A percentile compares a stretch with the other conserved stretches of the same genome.
Evolutionary conservation across 371 early-diverging fungal species (phyloP).

Genomic region (Saksenaea vasiformis): DNA sequence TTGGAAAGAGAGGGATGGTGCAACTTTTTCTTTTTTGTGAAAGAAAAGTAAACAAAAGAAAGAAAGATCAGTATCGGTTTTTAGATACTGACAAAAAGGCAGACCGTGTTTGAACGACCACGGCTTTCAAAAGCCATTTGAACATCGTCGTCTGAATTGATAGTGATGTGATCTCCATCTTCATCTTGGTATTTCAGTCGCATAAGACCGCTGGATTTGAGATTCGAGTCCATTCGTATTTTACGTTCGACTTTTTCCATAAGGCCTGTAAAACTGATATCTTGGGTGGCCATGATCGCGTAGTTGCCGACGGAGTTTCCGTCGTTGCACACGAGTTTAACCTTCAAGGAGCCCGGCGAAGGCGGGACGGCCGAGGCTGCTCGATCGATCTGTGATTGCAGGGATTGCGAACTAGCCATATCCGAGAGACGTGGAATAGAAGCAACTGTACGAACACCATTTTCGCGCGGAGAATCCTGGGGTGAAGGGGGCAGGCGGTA

Average conservation of each 20-base stretch:
- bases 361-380: conserved; percentile 17
- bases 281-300: conserved; percentile 75
- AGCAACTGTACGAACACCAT: conserved; percentile 29
- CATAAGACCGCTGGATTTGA: conserved; percentile 43
- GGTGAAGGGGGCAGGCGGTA: conserved; percentile 27
- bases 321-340: conserved; percentile 83
- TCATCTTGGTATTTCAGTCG: conserved; percentile 88
- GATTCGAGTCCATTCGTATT: conserved; percentile 73
- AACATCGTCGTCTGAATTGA: conserved; percentile 89
- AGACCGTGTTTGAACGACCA: conserved; percentile 27
- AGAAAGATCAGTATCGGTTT: not conserved
- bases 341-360: conserved; percentile 51
- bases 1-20: not conserved
- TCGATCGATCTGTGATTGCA: conserved; percentile 23
- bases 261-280: conserved; percentile 73
- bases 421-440: conserved; percentile 65
- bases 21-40: not conserved
- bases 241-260: conserved; percentile 83
- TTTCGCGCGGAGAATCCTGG: conserved; percentile 15
- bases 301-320: conserved; percentile 88
- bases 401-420: conserved; percentile 7
- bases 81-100: conserved; percentile 35
- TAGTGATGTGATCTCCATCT: conserved; percentile 85
- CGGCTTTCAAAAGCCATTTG: conserved; percentile 86
- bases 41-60: too few species aligned